phyloP scores from a whole-genome alignment of 495 filamentous ascomycete genomes.

The Endocarpon pusillum region DNA sequence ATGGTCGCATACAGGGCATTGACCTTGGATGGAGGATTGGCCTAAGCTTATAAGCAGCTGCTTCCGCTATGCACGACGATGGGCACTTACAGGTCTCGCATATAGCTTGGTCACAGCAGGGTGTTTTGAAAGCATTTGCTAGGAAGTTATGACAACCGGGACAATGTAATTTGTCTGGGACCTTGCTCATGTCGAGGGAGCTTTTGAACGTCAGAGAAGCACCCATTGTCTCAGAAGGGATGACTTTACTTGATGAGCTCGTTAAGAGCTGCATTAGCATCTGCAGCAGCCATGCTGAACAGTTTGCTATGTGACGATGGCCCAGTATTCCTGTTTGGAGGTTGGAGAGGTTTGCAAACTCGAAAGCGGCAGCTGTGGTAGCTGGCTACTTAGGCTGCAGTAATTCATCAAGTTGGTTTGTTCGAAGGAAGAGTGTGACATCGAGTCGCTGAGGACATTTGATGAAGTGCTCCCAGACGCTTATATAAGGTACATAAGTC shows the following conservation, averaged over 20 bases:
- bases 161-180: constrained; percentile 88
- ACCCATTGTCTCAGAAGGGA: neutral
- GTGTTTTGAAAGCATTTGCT: constrained; percentile 76
- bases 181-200: constrained; percentile 64
- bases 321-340: neutral
- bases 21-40: constrained; percentile 55
- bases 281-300: neutral
- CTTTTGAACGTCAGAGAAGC: constrained; percentile 20
- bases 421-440: too few species aligned
- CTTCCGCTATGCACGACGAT: neutral
- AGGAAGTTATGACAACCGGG: constrained; percentile 81
- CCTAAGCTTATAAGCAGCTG: constrained; percentile 32
- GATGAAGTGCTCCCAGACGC: too few species aligned
- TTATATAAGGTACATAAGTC: too few species aligned
- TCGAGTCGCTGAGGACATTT: too few species aligned
- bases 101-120: constrained; percentile 90
- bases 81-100: constrained; percentile 73
- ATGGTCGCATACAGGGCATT: constrained; percentile 88
- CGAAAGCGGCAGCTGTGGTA: too few species aligned
- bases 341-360: neutral
- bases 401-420: too few species aligned
- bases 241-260: neutral
- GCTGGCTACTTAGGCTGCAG: too few species aligned
- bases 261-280: neutral
- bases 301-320: neutral